Evolutionary conservation across 257 asterid genomes (phyloP), one percentile per base, ranked within the genome.

Genomic region (Anisodus tanguticus): DNA sequence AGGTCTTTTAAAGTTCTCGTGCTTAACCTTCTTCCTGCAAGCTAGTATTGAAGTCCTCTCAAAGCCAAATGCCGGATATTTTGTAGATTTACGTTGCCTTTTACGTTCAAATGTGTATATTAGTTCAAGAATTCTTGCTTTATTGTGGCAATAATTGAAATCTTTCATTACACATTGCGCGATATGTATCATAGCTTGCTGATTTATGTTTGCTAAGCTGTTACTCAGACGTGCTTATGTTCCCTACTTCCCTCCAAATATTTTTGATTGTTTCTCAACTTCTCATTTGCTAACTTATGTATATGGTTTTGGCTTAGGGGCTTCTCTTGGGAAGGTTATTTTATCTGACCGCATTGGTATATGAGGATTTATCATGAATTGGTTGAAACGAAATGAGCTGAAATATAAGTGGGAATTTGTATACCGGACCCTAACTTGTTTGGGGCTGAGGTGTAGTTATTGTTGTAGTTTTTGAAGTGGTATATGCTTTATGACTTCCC

Each of bases 101-200:
- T 37, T 68, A 67, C 49, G 8, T 67, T 67, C 51, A 37, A 37
- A 35, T 68, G 9, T 7, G 51, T 37, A 37, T 13, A 6, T 41
- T 41, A 41, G 53, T 68, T 68, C 77, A 39, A 68, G 77, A 68
- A 68, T 68, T 68, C 26, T 39, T 68, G 51, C 77, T 68, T 68
- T 12, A 68, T 6, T 51, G 3, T 68, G 13, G 77, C 77, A 7
- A 68, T 68, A 68, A 39, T 39, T 7, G 12, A 39, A 68, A 15
- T 2, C 12, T 39, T 68, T 68, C 45, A 22, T 68, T 15, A 7
- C 53, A 68, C 76, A 37, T 37, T 15, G 22, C 11, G 2, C 10
- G 7, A 37, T 68, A 15, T 31, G 49, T 15, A 12, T 53, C 17
- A 13, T 54, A 54, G n/a, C 10, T 66, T 37, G 11, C 74, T 67